Evolutionary conservation across 2,329 filamentous ascomycete species (phyloP).

Genomic region (Fusarium sambucinum): DNA sequence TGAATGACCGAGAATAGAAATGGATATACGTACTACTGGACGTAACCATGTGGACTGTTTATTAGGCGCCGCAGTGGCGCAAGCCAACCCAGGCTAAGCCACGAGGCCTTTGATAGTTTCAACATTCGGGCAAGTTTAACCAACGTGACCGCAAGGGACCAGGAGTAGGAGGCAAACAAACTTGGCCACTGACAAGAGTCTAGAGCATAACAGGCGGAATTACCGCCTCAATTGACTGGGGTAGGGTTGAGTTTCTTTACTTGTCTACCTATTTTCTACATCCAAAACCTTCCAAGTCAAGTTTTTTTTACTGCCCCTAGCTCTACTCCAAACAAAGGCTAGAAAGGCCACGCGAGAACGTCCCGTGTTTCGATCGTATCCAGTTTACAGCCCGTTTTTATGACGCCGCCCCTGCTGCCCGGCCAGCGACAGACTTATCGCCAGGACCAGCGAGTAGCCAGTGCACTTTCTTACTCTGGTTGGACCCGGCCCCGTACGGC

Average conservation of each 20-base stretch:
- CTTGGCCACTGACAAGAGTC: not conserved
- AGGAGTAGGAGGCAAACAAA: not conserved
- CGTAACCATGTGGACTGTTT: not conserved
- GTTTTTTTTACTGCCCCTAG: conserved; percentile 5
- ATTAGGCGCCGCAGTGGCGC: conserved; percentile 30
- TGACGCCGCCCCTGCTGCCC: conserved; percentile 28
- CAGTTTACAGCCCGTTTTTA: conserved; percentile 22
- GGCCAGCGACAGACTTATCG: conserved; percentile 25
- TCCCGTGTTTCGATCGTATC: conserved; percentile 35
- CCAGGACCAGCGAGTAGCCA: conserved; percentile 34
- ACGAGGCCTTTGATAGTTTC: conserved; percentile 22
- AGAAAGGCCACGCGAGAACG: conserved; percentile 42
- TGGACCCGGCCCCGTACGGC: conserved; percentile 3
- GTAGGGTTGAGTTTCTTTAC: not conserved
- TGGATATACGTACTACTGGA: not conserved
- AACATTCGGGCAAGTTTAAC: conserved; percentile 5
- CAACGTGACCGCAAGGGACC: conserved; percentile 12
- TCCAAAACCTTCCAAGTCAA: not conserved
- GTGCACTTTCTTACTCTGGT: conserved; percentile 22
- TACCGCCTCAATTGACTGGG: not conserved
- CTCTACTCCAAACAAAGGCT: conserved; percentile 37
- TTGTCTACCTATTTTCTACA: not conserved
- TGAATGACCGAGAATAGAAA: conserved; percentile 24
- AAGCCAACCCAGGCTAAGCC: conserved; percentile 24
- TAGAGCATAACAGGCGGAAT: not conserved